These are phyloP conservation scores for Citrus australasica DNA, from an alignment of 345 rosid genomes.

Conservation along the genomic window DNA sequence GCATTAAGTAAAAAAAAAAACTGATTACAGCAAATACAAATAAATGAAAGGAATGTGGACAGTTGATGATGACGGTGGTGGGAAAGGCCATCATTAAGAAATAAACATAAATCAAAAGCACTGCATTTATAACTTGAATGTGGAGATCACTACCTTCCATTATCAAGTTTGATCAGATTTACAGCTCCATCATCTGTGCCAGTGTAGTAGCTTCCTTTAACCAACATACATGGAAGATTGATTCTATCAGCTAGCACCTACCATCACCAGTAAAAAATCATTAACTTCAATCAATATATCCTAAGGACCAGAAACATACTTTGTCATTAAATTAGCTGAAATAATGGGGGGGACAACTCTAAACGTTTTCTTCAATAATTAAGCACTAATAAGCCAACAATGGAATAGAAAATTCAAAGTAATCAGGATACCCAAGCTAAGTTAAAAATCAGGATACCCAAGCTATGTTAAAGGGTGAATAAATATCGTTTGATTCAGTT, in stretches of 20 bases:
- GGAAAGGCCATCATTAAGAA: background rate
- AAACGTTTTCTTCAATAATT: slow-evolving; percentile 3
- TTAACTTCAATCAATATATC: slow-evolving; percentile 22
- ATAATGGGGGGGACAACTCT: background rate
- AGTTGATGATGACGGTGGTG: background rate
- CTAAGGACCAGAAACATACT: background rate
- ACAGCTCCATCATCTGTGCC: slow-evolving; percentile 98
- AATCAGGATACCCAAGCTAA: background rate
- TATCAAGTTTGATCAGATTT: slow-evolving; percentile 67
- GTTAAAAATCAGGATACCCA: background rate
- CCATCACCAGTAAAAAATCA: slow-evolving; percentile 22
- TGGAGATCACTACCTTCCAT: slow-evolving; percentile 52
- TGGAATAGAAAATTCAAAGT: background rate
- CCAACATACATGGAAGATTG: slow-evolving; percentile 88
- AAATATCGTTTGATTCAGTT: background rate
- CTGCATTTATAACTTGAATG: slow-evolving; percentile 5
- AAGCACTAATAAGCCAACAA: background rate
- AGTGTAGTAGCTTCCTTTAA: slow-evolving; percentile 93
- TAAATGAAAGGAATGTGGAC: too few relatives aligned
- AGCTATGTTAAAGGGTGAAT: background rate
- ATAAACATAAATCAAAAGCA: background rate
- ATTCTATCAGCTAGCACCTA: slow-evolving; percentile 91
- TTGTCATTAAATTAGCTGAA: background rate
- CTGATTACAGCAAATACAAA: background rate
- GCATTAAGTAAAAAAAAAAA: background rate